Conservation (phyloP, 2,329 filamentous ascomycete genomes). For the Aspergillus sp. region DNA sequence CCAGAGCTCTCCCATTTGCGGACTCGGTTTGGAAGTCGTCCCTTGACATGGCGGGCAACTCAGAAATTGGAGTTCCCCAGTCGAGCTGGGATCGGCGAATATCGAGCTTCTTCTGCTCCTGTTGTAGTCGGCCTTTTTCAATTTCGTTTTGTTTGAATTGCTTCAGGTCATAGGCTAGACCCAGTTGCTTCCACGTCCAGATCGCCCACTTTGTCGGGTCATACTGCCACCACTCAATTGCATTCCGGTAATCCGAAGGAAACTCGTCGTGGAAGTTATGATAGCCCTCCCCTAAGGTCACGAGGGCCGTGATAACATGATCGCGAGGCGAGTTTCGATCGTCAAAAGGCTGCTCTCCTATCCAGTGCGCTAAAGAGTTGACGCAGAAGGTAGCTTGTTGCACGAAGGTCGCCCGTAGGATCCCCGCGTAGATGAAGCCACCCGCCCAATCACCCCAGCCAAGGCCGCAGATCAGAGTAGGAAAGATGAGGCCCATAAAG, state of each 20-base stretch:
- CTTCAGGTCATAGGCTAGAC: slow-evolving; percentile 13
- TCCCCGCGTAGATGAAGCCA: slow-evolving; percentile 54
- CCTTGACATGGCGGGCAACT: slow-evolving; percentile 12
- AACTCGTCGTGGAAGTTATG: slow-evolving; percentile 21
- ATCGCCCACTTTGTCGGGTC: slow-evolving; percentile 18
- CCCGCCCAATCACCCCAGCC: slow-evolving; percentile 14
- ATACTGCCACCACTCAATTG: slow-evolving; percentile 15
- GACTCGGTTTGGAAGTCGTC: slow-evolving; percentile 7
- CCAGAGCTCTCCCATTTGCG: background rate
- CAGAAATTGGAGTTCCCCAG: slow-evolving; percentile 9
- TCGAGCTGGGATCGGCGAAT: slow-evolving; percentile 1
- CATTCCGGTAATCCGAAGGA: slow-evolving; percentile 16
- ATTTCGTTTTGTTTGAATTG: slow-evolving; percentile 13
- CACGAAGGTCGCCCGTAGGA: slow-evolving; percentile 72
- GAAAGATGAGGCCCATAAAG: slow-evolving; percentile 9
- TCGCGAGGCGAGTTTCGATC: slow-evolving; percentile 14
- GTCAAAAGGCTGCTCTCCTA: slow-evolving; percentile 16
- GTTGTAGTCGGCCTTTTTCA: slow-evolving; percentile 14
- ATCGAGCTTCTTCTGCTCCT: slow-evolving; percentile 12
- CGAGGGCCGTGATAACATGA: slow-evolving; percentile 10
- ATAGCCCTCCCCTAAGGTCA: slow-evolving; percentile 15
- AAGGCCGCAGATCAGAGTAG: slow-evolving; percentile 8
- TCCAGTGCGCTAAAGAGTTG: slow-evolving; percentile 69
- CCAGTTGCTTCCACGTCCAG: slow-evolving; percentile 11
- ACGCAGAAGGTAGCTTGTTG: slow-evolving; percentile 81